These are phyloP conservation scores for Actinomortierella ambigua DNA, from an alignment of 371 early-diverging fungal species.

Conservation along the genomic window DNA sequence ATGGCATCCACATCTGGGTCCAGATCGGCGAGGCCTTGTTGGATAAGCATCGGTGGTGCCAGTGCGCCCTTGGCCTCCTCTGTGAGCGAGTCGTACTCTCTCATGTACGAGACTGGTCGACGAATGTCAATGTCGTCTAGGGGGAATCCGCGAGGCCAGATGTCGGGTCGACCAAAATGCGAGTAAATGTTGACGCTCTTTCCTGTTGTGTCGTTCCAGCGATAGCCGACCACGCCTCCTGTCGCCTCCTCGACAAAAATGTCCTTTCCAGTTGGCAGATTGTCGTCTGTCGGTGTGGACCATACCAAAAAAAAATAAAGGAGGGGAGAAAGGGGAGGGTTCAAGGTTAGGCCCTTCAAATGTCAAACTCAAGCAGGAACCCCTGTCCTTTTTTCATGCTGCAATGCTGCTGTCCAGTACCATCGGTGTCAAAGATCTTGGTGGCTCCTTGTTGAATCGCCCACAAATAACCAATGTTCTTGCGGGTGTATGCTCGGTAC, in stretches of 20 bases:
- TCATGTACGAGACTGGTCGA: slow-evolving; percentile 3
- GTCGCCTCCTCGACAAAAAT: slow-evolving; percentile 3
- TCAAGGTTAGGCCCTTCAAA: too few species aligned
- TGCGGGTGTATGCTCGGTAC: slow-evolving; percentile 9
- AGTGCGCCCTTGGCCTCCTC: slow-evolving; percentile 1
- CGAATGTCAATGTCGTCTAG: slow-evolving; percentile 8
- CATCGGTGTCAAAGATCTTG: slow-evolving; percentile 6
- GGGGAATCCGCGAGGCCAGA: slow-evolving; percentile 10
- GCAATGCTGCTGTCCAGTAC: too few species aligned
- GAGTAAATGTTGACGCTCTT: slow-evolving; percentile 9
- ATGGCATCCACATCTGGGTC: slow-evolving; percentile 13
- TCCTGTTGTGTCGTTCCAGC: background rate
- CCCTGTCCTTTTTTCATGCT: too few species aligned
- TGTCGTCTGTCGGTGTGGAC: too few species aligned
- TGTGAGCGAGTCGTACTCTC: slow-evolving; percentile 4
- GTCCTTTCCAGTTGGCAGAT: slow-evolving; percentile 3
- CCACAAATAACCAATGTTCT: slow-evolving; percentile 13
- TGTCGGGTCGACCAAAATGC: slow-evolving; percentile 10
- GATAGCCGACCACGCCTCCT: slow-evolving; percentile 2
- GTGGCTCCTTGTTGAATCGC: slow-evolving; percentile 10
- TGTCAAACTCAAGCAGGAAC: too few species aligned
- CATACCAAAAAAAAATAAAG: too few species aligned
- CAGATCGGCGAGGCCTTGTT: slow-evolving; percentile 8
- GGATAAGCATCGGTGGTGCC: slow-evolving; percentile 9
- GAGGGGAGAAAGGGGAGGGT: too few species aligned